Base-by-base conservation (phyloP, 192 early-diverging fungal genomes). In the Thamnidium elegans region DNA sequence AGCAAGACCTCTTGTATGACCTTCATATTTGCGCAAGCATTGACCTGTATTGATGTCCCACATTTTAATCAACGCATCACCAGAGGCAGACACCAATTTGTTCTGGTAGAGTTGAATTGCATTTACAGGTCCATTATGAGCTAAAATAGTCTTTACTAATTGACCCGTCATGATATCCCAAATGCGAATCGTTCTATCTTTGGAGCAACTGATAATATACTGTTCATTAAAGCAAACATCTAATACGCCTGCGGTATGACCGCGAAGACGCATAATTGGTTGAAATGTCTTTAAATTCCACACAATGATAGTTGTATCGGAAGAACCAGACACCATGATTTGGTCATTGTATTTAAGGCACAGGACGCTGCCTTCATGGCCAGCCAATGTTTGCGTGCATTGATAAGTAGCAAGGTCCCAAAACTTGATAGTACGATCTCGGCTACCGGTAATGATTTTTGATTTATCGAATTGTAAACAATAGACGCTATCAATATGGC, bases 111-210 rank as follows among this genome's bases (percentile, higher is more conserved):
- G 68, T 72, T 96, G 90, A 13, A 99, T 82, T 7, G 95, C 90
- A 69, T 99, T 99, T n/a, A 99, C 96, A 0, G 96, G 95, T 2
- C 94, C 96, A 8, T 85, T 82, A 70, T 99, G 97, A 14, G 93
- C 97, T 15, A 71, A 58, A 62, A 99, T 72, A 0, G 84, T 90
- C 10, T 87, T 81, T 50, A 90, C 47, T 10, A 87, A 77, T 53
- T 75, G 68, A 7, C 90, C 89, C 0, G 83, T 84, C 20, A 71
- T 59, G n/a, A 85, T 74, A 67, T 86, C 78, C 93, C 95, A 98
- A 26, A 98, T 81, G 62, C 90, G 90, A 58, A 99, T 92, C 0
- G 92, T 86, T 30, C 84, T 87, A 73, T 99, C 97, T 79, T 97
- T 98, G 54, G 94, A 95, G 69, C 95, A 96, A 9, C 88, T 90